Evolutionary conservation across 768 basidiomycete genomes (phyloP).

Genomic region (Postia placenta): DNA sequence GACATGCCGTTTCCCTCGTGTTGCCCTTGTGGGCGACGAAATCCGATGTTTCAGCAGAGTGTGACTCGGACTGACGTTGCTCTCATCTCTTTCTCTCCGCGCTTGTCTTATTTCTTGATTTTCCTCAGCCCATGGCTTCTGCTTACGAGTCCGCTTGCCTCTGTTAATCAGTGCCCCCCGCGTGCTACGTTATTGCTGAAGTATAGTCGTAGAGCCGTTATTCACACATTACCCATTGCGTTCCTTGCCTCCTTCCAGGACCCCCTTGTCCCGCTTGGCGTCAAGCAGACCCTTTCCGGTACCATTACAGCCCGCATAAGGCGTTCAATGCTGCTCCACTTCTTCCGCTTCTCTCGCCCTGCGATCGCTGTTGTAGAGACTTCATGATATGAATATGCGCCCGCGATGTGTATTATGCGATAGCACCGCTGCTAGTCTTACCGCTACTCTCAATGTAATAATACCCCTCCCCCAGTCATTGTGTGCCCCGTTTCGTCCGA

Average conservation of each 20-base stretch:
- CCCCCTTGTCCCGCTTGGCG: too few relatives aligned
- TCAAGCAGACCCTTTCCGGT: too few relatives aligned
- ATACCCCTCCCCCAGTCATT: too few relatives aligned
- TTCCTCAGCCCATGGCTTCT: neutral
- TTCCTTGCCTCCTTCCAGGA: neutral
- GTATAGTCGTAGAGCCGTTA: neutral
- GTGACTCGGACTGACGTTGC: too few relatives aligned
- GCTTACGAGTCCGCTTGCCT: neutral
- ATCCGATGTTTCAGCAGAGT: too few relatives aligned
- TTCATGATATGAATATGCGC: too few relatives aligned
- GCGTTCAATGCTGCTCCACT: too few relatives aligned
- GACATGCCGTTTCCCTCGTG: too few relatives aligned
- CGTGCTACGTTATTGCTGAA: neutral
- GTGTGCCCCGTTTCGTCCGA: too few relatives aligned
- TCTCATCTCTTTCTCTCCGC: neutral
- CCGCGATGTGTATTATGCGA: neutral
- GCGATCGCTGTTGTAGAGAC: too few relatives aligned
- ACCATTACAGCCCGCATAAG: too few relatives aligned
- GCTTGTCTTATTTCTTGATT: neutral
- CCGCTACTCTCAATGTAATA: neutral
- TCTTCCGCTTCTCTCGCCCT: neutral
- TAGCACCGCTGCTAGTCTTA: neutral
- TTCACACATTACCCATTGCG: neutral
- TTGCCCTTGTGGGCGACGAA: too few relatives aligned
- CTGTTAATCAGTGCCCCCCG: neutral